Conservation (phyloP, 2,329 filamentous ascomycete species). For the Cryphonectria radicalis region DNA sequence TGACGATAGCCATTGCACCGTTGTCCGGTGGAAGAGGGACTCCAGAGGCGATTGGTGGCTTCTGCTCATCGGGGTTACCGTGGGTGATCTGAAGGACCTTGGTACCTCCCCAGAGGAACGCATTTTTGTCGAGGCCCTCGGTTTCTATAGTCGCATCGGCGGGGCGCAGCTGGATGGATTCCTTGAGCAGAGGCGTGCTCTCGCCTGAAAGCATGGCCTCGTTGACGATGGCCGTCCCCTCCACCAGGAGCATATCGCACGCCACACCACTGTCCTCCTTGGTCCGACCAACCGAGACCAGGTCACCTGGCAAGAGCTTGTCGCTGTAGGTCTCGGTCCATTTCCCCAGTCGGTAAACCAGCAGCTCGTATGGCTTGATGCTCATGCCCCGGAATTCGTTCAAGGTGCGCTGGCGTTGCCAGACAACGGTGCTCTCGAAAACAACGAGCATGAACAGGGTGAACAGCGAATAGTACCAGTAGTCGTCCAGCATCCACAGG, state of each 20-base stretch:
- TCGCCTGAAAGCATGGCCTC: constrained; percentile 99
- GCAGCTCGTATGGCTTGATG: constrained; percentile 97
- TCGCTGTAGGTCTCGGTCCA: constrained; percentile 92
- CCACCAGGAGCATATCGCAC: constrained; percentile 94
- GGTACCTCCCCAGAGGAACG: constrained; percentile 95
- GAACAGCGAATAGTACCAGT: constrained; percentile 99
- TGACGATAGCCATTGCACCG: constrained; percentile 89
- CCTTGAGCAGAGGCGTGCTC: constrained; percentile 94
- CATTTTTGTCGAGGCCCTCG: constrained; percentile 93
- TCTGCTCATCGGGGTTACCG: constrained; percentile 75
- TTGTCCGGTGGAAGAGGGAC: constrained; percentile 88
- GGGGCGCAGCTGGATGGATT: constrained; percentile 90
- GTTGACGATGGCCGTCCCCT: constrained; percentile 96
- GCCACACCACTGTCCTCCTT: constrained; percentile 97
- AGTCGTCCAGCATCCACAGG: constrained; percentile 97
- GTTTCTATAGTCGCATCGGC: constrained; percentile 79
- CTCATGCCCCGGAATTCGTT: constrained; percentile 99
- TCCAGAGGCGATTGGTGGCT: constrained; percentile 72
- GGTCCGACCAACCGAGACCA: constrained; percentile 89
- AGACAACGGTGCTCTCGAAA: constrained; percentile 98
- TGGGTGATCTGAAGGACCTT: constrained; percentile 97
- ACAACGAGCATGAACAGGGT: constrained; percentile 97
- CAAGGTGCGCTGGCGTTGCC: constrained; percentile 95
- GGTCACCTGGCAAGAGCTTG: constrained; percentile 87
- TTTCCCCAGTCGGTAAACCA: constrained; percentile 83